Conservation (phyloP, 2,329 filamentous ascomycete genomes). For the Akanthomyces muscarius region DNA sequence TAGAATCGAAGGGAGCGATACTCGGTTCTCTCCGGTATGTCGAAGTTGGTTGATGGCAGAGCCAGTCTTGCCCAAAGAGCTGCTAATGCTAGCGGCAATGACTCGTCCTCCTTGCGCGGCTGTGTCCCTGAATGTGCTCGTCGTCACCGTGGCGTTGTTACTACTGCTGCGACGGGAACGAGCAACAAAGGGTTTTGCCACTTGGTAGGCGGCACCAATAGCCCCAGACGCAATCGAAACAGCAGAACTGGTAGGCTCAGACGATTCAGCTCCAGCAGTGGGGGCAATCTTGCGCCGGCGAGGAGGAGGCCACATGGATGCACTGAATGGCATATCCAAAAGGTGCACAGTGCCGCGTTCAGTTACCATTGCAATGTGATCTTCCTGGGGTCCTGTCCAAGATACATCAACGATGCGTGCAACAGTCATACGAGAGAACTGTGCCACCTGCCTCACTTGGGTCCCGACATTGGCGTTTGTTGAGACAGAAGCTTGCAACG, state of each 20-base stretch:
- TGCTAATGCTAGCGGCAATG: conserved; percentile 69
- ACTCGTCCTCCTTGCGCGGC: conserved; percentile 68
- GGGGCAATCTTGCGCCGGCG: conserved; percentile 45
- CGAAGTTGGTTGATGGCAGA: conserved; percentile 65
- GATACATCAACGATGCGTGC: conserved; percentile 85
- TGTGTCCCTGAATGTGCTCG: conserved; percentile 51
- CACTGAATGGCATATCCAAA: conserved; percentile 76
- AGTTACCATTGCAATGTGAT: conserved; percentile 83
- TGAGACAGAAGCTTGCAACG: conserved; percentile 46
- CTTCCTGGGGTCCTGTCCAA: conserved; percentile 78
- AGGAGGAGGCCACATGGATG: conserved; percentile 83
- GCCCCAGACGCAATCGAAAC: conserved; percentile 68
- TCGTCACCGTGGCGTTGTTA: conserved; percentile 31
- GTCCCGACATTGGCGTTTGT: conserved; percentile 47
- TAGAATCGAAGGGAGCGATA: conserved; percentile 60
- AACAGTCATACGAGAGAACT: conserved; percentile 87
- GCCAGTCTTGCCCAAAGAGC: conserved; percentile 70
- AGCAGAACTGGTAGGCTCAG: conserved; percentile 50
- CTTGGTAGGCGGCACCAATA: conserved; percentile 66
- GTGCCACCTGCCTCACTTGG: conserved; percentile 76
- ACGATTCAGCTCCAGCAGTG: conserved; percentile 43
- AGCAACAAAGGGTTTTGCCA: conserved; percentile 56
- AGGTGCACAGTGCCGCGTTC: conserved; percentile 94
- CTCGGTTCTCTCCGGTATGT: conserved; percentile 70
- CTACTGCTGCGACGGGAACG: conserved; percentile 50